Evolutionary conservation across 495 filamentous ascomycete genomes (phyloP), one percentile per base, ranked within the genome.

Genomic region (Glutinoglossum americanum): DNA sequence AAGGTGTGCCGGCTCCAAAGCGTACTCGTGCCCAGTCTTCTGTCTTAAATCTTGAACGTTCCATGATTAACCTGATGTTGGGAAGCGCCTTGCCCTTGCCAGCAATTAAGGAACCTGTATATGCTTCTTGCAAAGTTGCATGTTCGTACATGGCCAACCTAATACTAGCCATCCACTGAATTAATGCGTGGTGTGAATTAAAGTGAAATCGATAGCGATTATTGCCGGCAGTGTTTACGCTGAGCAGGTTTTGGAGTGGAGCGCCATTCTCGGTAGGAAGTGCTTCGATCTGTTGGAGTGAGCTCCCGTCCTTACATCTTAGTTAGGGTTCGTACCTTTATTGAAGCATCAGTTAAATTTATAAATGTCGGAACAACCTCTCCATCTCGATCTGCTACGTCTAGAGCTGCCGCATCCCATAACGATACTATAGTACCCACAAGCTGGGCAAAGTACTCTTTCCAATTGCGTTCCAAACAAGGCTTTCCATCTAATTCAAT

Each of bases 141-240:
- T 96, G 85, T 69, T 99, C 92, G 65, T 83, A 99, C 81, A 99
- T 89, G 56, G 92, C 80, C 51, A 99, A 77, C 49, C 92, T 81
- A 59, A 99, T 95, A 23, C 85, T 88, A 19, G 93, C 85, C 0
- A 93, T 94, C 92, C 92, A 99, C 68, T 96, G 89, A 3, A 85
- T 82, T 51, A 99, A 75, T 1, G 93, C 95, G 63, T 93, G 84
- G 63, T 85, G 81, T 2, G 90, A 94, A 64, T 89, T 94, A 70
- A 97, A 98, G 70, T 96, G 92, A 26, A 98, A 74, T 1, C 97
- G 74, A 64, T 96, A 97, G 49, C 92, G 84, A 67, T 98, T 98
- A 59, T 86, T 84, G 5, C 89, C 93, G 28, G 92, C 92, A 17
- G 92, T 97, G 44, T 85, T 96, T 48, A 98, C 80, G 69, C 88